Percentiles rank a stretch among this genome's conserved stretches.
phyloP scores from a whole-genome alignment of 1,284 basidiomycete species.

The Cutaneotrichosporon mucoides region DNA sequence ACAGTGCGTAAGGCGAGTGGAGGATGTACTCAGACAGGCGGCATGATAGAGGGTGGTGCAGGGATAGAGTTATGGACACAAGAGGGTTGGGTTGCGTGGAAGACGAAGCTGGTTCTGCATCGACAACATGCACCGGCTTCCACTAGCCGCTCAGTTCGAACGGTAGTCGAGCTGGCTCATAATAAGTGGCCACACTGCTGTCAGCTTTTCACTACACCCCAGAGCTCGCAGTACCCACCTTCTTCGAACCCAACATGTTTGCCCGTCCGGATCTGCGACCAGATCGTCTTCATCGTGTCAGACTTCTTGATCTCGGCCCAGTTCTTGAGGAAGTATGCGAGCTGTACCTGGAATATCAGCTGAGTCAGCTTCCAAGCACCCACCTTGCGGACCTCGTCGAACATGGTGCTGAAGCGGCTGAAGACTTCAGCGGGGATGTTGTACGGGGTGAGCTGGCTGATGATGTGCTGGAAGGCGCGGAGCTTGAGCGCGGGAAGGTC shows the following conservation, averaged over 20 bases:
- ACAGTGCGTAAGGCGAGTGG: too few species aligned
- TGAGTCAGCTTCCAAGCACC: constrained; percentile 6
- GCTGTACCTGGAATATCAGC: constrained; percentile 57
- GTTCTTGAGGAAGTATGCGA: constrained; percentile 70
- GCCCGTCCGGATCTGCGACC: constrained; percentile 73
- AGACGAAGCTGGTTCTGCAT: too few species aligned
- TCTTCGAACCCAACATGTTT: constrained; percentile 69
- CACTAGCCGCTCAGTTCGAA: not conserved
- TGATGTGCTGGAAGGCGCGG: constrained; percentile 61
- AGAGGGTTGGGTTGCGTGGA: too few species aligned
- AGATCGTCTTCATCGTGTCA: constrained; percentile 74
- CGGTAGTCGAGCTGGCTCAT: constrained; percentile 30
- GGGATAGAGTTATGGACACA: too few species aligned
- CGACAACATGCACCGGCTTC: too few species aligned
- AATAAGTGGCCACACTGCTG: constrained; percentile 35
- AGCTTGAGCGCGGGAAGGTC: constrained; percentile 44
- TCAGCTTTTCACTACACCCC: not conserved
- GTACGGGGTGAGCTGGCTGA: constrained; percentile 65
- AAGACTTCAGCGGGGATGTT: constrained; percentile 85
- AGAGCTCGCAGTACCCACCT: constrained; percentile 31
- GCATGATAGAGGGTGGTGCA: too few species aligned
- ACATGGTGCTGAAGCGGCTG: constrained; percentile 74
- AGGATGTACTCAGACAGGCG: too few species aligned
- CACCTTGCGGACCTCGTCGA: constrained; percentile 76
- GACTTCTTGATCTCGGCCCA: constrained; percentile 77